Conservation (phyloP, 2,329 filamentous ascomycete genomes). For the Neofusicoccum sp. region DNA sequence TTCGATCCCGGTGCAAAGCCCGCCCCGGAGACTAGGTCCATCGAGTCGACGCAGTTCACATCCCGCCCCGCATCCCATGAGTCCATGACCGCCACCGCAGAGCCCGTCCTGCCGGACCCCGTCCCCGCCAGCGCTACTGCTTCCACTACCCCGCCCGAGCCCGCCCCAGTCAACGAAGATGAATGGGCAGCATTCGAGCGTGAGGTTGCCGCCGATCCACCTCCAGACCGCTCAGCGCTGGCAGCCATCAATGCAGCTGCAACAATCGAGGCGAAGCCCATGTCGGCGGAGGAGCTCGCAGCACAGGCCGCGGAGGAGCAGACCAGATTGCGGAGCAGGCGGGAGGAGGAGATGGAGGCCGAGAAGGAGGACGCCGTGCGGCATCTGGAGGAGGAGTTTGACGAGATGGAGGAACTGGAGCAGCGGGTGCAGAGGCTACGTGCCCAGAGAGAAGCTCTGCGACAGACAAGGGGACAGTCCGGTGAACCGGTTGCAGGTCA, state of each 20-base stretch:
- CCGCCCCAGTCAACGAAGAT: slow-evolving; percentile 48
- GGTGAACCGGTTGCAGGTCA: slow-evolving; percentile 1
- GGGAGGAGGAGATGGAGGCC: slow-evolving; percentile 47
- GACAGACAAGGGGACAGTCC: slow-evolving; percentile 24
- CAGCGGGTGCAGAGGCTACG: slow-evolving; percentile 45
- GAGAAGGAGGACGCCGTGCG: slow-evolving; percentile 49
- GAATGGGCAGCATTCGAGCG: slow-evolving; percentile 88
- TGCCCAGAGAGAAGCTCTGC: slow-evolving; percentile 46
- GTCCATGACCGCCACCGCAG: slow-evolving; percentile 2
- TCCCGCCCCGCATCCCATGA: not conserved
- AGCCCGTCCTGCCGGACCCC: not conserved
- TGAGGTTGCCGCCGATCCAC: slow-evolving; percentile 59
- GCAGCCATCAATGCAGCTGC: slow-evolving; percentile 32
- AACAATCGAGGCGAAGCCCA: slow-evolving; percentile 46
- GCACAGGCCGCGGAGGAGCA: slow-evolving; percentile 46
- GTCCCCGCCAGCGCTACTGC: slow-evolving; percentile 14
- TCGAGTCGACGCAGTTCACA: slow-evolving; percentile 12
- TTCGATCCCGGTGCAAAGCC: slow-evolving; percentile 29
- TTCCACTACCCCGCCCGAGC: slow-evolving; percentile 21
- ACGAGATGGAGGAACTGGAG: slow-evolving; percentile 51
- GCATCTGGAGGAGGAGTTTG: slow-evolving; percentile 48
- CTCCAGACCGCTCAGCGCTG: slow-evolving; percentile 26
- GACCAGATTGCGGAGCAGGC: slow-evolving; percentile 39
- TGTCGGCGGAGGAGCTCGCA: slow-evolving; percentile 47
- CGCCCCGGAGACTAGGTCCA: slow-evolving; percentile 1